Evolutionary conservation across 2,329 filamentous ascomycete genomes (phyloP).

Genomic region (Ophiocordyceps polyrhachis-furcata): DNA sequence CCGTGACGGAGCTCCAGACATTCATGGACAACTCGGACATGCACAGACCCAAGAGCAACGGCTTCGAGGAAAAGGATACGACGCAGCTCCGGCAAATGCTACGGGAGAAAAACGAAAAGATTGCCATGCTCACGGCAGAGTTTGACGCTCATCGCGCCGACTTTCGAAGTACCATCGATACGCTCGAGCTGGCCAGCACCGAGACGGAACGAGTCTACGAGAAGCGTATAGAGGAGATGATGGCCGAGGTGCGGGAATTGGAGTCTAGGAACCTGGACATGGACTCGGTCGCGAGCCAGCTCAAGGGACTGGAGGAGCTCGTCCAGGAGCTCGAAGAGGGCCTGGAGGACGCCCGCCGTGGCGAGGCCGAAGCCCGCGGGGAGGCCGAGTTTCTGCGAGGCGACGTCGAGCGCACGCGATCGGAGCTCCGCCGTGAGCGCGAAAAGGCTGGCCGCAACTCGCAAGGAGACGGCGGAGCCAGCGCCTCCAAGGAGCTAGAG

Average conservation of each 20-base stretch:
- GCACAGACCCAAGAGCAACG: slow-evolving; percentile 21
- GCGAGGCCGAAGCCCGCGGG: slow-evolving; percentile 85
- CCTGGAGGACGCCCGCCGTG: slow-evolving; percentile 79
- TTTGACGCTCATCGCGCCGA: slow-evolving; percentile 91
- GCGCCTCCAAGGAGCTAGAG: slow-evolving; percentile 57
- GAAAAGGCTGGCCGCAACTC: slow-evolving; percentile 43
- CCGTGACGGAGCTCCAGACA: slow-evolving; percentile 55
- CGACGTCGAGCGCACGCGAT: slow-evolving; percentile 79
- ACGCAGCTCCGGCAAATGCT: slow-evolving; percentile 63
- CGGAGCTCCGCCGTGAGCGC: slow-evolving; percentile 72
- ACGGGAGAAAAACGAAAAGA: slow-evolving; percentile 93
- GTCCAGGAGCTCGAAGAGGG: slow-evolving; percentile 96
- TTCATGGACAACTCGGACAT: slow-evolving; percentile 44
- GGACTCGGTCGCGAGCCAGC: slow-evolving; percentile 71
- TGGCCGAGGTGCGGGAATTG: slow-evolving; percentile 66
- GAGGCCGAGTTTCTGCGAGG: slow-evolving; percentile 92
- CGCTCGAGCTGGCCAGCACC: slow-evolving; percentile 81
- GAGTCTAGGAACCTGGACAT: slow-evolving; percentile 77
- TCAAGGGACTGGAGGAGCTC: slow-evolving; percentile 89
- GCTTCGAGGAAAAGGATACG: slow-evolving; percentile 51
- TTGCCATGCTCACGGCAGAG: slow-evolving; percentile 77
- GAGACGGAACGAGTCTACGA: slow-evolving; percentile 96
- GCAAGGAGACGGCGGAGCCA: slow-evolving; percentile 25
- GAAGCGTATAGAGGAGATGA: slow-evolving; percentile 69
- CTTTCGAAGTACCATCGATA: slow-evolving; percentile 93